A percentile compares a stretch with the other conserved stretches of the same genome.
phyloP scores from a whole-genome alignment of 2,329 filamentous ascomycete genomes.

The Leptographium procerum region DNA sequence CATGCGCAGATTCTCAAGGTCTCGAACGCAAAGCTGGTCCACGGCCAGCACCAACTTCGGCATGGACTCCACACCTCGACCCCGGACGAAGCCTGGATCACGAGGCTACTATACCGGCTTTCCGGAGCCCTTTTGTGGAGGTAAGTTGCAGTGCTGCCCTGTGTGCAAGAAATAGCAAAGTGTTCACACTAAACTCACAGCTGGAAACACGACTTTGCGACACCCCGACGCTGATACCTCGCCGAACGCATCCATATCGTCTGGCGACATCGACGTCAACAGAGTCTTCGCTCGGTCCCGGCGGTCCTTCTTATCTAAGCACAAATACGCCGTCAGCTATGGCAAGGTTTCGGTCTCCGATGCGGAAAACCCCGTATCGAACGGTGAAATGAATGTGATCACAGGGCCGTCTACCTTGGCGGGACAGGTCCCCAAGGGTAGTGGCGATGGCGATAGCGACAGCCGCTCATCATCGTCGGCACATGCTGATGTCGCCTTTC shows the following conservation, averaged over 20 bases:
- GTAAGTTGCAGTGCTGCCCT: slow-evolving; percentile 20
- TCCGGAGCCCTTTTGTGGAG: slow-evolving; percentile 36
- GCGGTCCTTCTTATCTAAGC: slow-evolving; percentile 34
- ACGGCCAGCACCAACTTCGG: slow-evolving; percentile 5
- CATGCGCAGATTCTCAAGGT: slow-evolving; percentile 9
- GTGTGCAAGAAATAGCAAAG: background rate
- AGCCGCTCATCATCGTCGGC: slow-evolving; percentile 10
- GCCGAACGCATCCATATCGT: slow-evolving; percentile 43
- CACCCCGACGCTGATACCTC: slow-evolving; percentile 51
- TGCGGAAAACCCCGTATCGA: background rate
- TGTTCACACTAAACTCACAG: slow-evolving; percentile 10
- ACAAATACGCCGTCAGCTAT: slow-evolving; percentile 34
- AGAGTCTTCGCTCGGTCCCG: slow-evolving; percentile 31
- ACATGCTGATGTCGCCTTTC: background rate
- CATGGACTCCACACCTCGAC: slow-evolving; percentile 5
- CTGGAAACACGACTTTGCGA: slow-evolving; percentile 47
- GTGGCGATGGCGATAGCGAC: slow-evolving; percentile 23
- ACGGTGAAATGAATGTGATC: slow-evolving; percentile 10
- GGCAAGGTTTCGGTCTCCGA: slow-evolving; percentile 28
- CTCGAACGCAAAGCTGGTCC: slow-evolving; percentile 14
- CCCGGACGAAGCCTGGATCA: slow-evolving; percentile 1
- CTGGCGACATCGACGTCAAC: slow-evolving; percentile 37
- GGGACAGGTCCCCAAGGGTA: slow-evolving; percentile 24
- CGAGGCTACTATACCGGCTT: slow-evolving; percentile 33
- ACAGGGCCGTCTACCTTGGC: slow-evolving; percentile 1